A percentile compares a stretch with the other conserved stretches of the same genome.
These are phyloP conservation scores for Pulveroboletus sp. DNA, from an alignment of 768 basidiomycete species.

Conservation along the genomic window DNA sequence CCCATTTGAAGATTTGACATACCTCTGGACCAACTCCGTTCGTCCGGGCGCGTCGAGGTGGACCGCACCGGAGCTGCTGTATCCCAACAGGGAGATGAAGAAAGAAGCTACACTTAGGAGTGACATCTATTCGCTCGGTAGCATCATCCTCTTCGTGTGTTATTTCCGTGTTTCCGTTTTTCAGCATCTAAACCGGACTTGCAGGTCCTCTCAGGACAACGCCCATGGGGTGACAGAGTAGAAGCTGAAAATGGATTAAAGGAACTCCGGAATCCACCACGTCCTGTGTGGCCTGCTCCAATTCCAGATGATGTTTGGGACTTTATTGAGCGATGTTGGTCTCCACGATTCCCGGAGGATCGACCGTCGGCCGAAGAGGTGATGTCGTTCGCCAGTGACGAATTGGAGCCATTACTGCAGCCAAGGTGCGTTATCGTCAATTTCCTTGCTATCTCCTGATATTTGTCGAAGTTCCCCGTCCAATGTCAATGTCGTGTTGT, in stretches of 20 bases:
- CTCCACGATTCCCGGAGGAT: neutral
- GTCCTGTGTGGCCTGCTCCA: constrained; percentile 1
- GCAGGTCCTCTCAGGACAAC: constrained; percentile 2
- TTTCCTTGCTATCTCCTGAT: no score
- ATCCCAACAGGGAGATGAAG: neutral
- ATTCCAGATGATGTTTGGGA: neutral
- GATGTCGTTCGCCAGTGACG: neutral
- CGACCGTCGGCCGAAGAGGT: neutral
- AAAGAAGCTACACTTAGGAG: neutral
- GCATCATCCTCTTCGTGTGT: constrained; percentile 6
- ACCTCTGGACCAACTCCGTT: neutral
- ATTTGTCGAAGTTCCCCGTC: no score
- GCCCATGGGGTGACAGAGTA: neutral
- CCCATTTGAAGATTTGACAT: neutral
- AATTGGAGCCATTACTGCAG: neutral
- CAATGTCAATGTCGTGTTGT: constrained; percentile 23
- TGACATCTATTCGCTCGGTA: constrained; percentile 6
- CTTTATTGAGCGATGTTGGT: constrained; percentile 7
- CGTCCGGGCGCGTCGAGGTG: neutral
- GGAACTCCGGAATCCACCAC: neutral
- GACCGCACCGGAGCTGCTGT: constrained; percentile 4
- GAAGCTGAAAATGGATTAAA: neutral
- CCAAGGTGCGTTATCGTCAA: constrained; percentile 3
- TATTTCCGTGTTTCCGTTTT: neutral
- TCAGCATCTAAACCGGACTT: neutral